Base-by-base conservation (phyloP, 2,329 filamentous ascomycete genomes). In the Fusarium sp. region DNA sequence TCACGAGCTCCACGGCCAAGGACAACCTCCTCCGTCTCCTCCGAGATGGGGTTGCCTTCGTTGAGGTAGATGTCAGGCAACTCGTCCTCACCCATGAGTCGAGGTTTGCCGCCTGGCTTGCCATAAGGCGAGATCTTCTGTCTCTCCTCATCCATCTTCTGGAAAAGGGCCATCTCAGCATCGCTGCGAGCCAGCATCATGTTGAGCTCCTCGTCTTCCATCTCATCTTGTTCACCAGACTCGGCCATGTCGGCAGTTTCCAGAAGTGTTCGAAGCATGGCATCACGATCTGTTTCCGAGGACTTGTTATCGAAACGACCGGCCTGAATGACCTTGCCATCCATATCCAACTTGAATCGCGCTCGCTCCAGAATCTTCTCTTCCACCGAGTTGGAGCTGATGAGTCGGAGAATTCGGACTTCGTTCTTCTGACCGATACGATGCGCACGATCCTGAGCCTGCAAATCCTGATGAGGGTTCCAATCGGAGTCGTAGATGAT, bases 391-490 rank as follows among this genome's bases (percentile, higher is more conserved):
- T 97, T 97, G 9, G 93, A 96, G 71, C 91, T 97, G 80, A 99
- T 98, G 46, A 99, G 86, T 80, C 96, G 91, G 65, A 99, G 83
- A 79, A 99, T 99, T 74, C 96, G 92, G 61, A 99, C 96, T 81
- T 99, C 96, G 75, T 99, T 99, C 89, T 99, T 99, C 81, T 99
- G 96, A 67, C 96, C 96, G 73, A 99, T 99, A 91, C 96, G 95
- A 89, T 99, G 96, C 50, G 96, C 96, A 90, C 96, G 96, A 91
- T 99, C 96, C 79, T 99, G 96, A 13, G 96, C 96, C 80, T 99
- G 96, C 81, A 99, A 84, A 91, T 99, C 96, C 81, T 99, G 96
- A 79, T 98, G 95, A 78, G 96, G 96, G 80, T 99, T 99, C 96
- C 96, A 99, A 83, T 99, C 96, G 0, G 96, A 99, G 78, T 99